Evolutionary conservation across 352 stramenopile genomes (phyloP), one percentile per base, ranked within the genome.

Genomic region (Pythium brachiatum): DNA sequence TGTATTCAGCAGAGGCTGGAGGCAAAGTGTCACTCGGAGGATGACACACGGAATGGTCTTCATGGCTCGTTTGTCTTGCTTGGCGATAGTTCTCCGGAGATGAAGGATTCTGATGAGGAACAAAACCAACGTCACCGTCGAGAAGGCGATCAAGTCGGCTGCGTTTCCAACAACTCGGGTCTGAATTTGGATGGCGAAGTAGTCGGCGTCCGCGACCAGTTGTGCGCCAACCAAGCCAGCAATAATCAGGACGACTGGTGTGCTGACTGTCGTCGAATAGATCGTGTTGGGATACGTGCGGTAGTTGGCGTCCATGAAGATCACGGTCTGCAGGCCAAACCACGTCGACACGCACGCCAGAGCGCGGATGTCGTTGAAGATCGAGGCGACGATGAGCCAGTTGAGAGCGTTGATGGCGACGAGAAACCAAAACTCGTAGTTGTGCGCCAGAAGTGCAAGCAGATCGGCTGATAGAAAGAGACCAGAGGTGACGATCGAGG

Each of bases 381-480:
- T 58, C 3, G 15, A 57, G 6, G 26, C 50, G 11, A 64, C 20
- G 1, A 59, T 26, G 11, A 47, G 25, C 48, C 58, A 64, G 38
- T 59, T 57, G 20, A 38, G 12, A 8, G 23, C 58, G 39, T 64
- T 64, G 34, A 64, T 58, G 11, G 34, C 9, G 11, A 36, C 36
- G 26, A 64, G 47, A 31, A 64, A 64, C 58, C 58, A 64, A 31
- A 64, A 64, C 38, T 64, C 58, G 50, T 64, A 64, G 29, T 18
- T 32, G 15, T 29, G 41, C 5, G 25, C 41, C 2, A 66, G 29
- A 0, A 60, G 38, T 16, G 20, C 1, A 16, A 66, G 13, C 7
- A 66, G 7, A 15, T 66, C 50, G 2, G 18, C 21, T 23, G 47
- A 64, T 2, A 64, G 20, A 16, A 64, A 64, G 21, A 64, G 23